A percentile compares a stretch with the other conserved stretches of the same genome.
These are phyloP conservation scores for Blastocystis sp. DNA, from an alignment of 352 stramenopile genomes.

Conservation along the genomic window DNA sequence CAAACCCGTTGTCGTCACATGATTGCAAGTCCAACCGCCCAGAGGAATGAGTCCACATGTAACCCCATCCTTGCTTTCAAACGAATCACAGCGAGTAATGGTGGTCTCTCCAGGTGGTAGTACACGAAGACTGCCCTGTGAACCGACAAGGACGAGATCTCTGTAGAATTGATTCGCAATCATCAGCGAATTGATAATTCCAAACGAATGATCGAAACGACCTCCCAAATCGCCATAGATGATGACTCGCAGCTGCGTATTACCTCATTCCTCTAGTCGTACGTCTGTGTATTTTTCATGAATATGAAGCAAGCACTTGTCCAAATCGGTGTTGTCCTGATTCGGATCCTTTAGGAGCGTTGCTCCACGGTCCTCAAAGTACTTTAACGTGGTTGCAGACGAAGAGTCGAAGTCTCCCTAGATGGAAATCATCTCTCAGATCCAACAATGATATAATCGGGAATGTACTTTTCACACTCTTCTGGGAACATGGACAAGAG, in stretches of 20 bases:
- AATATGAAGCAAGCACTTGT: conserved; percentile 54
- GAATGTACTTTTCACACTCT: conserved; percentile 44
- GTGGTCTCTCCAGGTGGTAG: background rate
- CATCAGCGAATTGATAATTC: conserved; percentile 49
- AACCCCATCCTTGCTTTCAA: background rate
- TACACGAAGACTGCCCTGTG: background rate
- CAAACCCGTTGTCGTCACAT: conserved; percentile 50
- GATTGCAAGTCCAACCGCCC: background rate
- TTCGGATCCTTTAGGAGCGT: conserved; percentile 34
- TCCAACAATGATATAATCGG: conserved; percentile 42
- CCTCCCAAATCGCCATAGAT: conserved; percentile 51
- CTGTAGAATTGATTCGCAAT: conserved; percentile 9
- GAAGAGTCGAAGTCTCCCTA: conserved; percentile 51
- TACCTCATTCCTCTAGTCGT: background rate
- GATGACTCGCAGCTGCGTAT: background rate
- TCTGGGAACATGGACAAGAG: conserved; percentile 33
- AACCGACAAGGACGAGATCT: conserved; percentile 28
- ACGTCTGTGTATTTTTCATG: background rate
- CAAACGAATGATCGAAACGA: conserved; percentile 56
- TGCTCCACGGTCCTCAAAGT: conserved; percentile 12
- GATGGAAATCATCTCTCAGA: background rate
- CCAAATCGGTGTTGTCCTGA: conserved; percentile 55
- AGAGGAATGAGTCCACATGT: conserved; percentile 49
- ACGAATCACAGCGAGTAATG: background rate
- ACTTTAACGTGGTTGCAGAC: background rate